phyloP scores from a whole-genome alignment of 345 rosid genomes.

The Psidium guajava region DNA sequence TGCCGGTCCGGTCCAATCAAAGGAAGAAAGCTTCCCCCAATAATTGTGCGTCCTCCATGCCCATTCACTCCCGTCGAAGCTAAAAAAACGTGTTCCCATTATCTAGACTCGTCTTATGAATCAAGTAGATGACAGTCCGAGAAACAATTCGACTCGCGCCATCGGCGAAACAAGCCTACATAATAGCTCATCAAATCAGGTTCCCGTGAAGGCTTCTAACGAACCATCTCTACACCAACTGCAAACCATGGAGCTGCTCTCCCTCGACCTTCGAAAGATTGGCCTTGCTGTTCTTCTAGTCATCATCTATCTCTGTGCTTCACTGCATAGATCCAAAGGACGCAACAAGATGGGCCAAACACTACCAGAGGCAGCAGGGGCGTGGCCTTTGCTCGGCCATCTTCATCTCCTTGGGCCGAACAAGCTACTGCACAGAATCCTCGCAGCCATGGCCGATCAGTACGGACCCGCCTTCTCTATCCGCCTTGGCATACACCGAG shows the following conservation, averaged over 20 bases:
- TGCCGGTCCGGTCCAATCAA: background rate
- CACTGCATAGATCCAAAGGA: background rate
- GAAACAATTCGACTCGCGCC: too few species aligned
- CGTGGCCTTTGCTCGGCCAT: conserved; percentile 28
- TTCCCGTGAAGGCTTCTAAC: background rate
- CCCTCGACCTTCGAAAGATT: background rate
- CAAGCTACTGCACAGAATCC: conserved; percentile 8
- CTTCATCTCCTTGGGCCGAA: conserved; percentile 7
- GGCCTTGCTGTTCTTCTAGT: background rate
- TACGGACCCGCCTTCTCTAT: conserved; percentile 13
- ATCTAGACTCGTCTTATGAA: too few species aligned
- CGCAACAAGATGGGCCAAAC: background rate
- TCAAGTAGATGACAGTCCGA: too few species aligned
- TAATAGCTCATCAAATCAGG: too few species aligned
- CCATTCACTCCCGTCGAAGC: background rate
- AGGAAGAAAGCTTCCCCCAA: background rate
- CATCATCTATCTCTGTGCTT: background rate
- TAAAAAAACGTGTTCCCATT: too few species aligned
- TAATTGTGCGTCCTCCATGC: background rate
- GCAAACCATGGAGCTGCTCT: background rate
- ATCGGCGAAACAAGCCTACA: too few species aligned
- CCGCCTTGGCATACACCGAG: conserved; percentile 12
- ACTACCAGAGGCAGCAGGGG: conserved; percentile 15
- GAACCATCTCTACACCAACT: background rate
- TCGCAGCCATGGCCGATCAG: conserved; percentile 12